phyloP scores from a whole-genome alignment of 2,329 filamentous ascomycete species.

The Paecilomyces variotii region DNA sequence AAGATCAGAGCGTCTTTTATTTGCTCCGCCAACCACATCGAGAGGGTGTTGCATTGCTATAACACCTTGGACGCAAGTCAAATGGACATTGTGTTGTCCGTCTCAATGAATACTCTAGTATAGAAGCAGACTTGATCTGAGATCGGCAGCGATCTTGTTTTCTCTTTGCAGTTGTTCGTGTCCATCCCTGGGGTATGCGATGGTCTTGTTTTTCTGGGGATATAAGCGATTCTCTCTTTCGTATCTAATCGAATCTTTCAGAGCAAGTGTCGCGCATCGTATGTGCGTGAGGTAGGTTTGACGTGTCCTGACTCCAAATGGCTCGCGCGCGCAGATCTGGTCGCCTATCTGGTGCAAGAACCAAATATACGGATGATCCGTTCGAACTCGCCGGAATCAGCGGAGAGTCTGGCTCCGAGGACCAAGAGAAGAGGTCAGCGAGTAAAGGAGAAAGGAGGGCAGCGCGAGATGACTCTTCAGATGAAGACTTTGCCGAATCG shows the following conservation, averaged over 20 bases:
- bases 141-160: background rate
- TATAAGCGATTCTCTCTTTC: background rate
- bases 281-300: background rate
- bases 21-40: background rate
- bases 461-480: conserved; percentile 17
- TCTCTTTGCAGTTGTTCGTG: background rate
- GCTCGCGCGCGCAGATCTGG: conserved; percentile 24
- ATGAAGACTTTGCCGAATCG: conserved; percentile 26
- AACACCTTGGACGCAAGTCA: background rate
- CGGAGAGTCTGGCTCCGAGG: conserved; percentile 18
- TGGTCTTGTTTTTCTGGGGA: background rate
- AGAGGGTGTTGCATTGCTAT: background rate
- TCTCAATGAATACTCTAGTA: background rate
- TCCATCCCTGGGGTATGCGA: background rate
- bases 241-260: background rate
- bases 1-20: background rate
- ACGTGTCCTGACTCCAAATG: background rate
- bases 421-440: conserved; percentile 4
- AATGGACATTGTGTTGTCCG: background rate
- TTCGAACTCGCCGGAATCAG: conserved; percentile 26
- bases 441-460: conserved; percentile 10
- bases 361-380: conserved; percentile 28
- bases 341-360: conserved; percentile 22
- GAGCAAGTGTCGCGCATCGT: background rate
- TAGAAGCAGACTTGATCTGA: background rate